phyloP scores from a whole-genome alignment of 768 basidiomycete species.

The Lactarius indigo region DNA sequence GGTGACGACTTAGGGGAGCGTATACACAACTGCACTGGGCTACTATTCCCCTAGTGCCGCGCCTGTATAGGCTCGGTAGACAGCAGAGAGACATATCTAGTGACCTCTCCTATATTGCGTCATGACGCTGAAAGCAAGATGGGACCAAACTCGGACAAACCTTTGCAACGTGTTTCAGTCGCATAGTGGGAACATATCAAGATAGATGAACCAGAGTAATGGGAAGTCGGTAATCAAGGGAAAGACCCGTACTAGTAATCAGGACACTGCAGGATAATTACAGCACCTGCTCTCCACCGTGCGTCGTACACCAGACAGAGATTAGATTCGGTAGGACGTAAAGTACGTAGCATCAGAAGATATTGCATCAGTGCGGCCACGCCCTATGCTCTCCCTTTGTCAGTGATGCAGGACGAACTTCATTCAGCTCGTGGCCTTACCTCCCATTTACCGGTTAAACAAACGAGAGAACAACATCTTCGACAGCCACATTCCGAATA shows the following conservation, averaged over 20 bases:
- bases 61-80: background rate
- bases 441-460: constrained; percentile 3
- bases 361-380: background rate
- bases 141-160: background rate
- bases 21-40: background rate
- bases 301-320: background rate
- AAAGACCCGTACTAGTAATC: background rate
- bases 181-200: background rate
- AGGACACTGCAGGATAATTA: background rate
- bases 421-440: background rate
- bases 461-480: constrained; percentile 30
- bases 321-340: constrained; percentile 5
- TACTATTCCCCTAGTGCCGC: background rate
- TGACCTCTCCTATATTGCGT: background rate
- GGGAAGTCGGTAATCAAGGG: background rate
- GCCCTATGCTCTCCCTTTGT: background rate
- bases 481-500: constrained; percentile 34
- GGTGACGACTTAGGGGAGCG: background rate
- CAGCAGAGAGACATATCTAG: background rate
- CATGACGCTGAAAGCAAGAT: background rate
- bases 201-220: background rate
- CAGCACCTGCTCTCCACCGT: background rate
- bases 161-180: background rate
- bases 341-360: background rate
- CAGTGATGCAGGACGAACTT: background rate